A percentile compares a stretch with the other conserved stretches of the same genome.
Evolutionary conservation across 1,139 yeast species (phyloP).

Genomic region (Kodamaea derodonti): DNA sequence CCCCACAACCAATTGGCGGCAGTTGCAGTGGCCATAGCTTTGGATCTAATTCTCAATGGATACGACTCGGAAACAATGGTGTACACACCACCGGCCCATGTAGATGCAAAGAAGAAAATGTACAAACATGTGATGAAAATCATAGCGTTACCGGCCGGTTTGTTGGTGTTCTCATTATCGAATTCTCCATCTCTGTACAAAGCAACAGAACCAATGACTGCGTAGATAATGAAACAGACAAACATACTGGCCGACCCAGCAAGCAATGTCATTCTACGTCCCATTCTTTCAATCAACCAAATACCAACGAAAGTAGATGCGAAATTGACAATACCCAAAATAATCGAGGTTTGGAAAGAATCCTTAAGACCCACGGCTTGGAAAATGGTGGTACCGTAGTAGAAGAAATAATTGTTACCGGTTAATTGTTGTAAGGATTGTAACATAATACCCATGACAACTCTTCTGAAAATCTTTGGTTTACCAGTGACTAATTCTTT

Average conservation of each 20-base stretch:
- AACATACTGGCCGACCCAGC: conserved; percentile 61
- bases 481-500: conserved; percentile 59
- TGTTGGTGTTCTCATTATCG: conserved; percentile 22
- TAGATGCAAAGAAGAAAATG: conserved; percentile 79
- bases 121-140: conserved; percentile 76
- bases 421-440: conserved; percentile 75
- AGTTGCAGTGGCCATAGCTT: conserved; percentile 73
- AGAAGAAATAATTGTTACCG: conserved; percentile 79
- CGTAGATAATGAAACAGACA: conserved; percentile 58
- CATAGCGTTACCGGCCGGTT: conserved; percentile 68
- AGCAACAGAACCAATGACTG: conserved; percentile 63
- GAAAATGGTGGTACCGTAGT: conserved; percentile 77
- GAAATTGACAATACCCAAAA: conserved; percentile 76
- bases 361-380: conserved; percentile 70
- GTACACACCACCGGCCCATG: conserved; percentile 88
- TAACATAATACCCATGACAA: conserved; percentile 59
- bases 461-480: conserved; percentile 64
- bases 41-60: conserved; percentile 76
- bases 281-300: conserved; percentile 63
- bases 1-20: conserved; percentile 82
- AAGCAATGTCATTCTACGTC: conserved; percentile 65
- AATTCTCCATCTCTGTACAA: conserved; percentile 43
- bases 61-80: conserved; percentile 76
- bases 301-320: conserved; percentile 68
- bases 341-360: conserved; percentile 72